phyloP scores from a whole-genome alignment of 2,329 filamentous ascomycete species.

The Hypomyces rosellus region DNA sequence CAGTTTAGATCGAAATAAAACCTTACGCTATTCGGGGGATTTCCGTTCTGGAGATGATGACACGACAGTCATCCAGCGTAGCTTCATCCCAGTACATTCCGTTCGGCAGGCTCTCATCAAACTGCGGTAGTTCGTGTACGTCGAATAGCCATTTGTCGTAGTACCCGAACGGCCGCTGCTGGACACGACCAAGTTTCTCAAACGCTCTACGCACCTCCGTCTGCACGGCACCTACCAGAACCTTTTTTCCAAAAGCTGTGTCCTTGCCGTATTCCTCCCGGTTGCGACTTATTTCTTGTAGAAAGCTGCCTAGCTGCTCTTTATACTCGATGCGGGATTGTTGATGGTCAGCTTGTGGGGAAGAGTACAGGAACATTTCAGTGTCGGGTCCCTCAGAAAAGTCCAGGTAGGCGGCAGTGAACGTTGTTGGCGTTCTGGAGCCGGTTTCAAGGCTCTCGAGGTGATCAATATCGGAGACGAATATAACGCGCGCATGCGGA shows the following conservation, averaged over 20 bases:
- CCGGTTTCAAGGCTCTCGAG: slow-evolving; percentile 1
- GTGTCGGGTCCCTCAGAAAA: slow-evolving; percentile 56
- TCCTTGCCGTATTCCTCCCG: slow-evolving; percentile 17
- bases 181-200: slow-evolving; percentile 20
- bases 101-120: slow-evolving; percentile 28
- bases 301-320: slow-evolving; percentile 26
- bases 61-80: slow-evolving; percentile 43
- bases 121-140: slow-evolving; percentile 35
- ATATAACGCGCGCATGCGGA: slow-evolving; percentile 37
- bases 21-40: slow-evolving; percentile 50
- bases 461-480: slow-evolving; percentile 20
- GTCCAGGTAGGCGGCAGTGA: slow-evolving; percentile 57
- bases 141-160: slow-evolving; percentile 56
- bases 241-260: slow-evolving; percentile 15
- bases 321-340: slow-evolving; percentile 19
- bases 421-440: slow-evolving; percentile 18
- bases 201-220: slow-evolving; percentile 22
- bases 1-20: no score
- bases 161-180: slow-evolving; percentile 20
- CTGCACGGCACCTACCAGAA: slow-evolving; percentile 33
- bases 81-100: slow-evolving; percentile 52
- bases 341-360: slow-evolving; percentile 22
- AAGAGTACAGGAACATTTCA: slow-evolving; percentile 57
- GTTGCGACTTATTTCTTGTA: slow-evolving; percentile 24
- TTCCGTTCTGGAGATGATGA: slow-evolving; percentile 49